phyloP scores from a whole-genome alignment of 495 filamentous ascomycete species.

The Hypoxylon cercidicola region DNA sequence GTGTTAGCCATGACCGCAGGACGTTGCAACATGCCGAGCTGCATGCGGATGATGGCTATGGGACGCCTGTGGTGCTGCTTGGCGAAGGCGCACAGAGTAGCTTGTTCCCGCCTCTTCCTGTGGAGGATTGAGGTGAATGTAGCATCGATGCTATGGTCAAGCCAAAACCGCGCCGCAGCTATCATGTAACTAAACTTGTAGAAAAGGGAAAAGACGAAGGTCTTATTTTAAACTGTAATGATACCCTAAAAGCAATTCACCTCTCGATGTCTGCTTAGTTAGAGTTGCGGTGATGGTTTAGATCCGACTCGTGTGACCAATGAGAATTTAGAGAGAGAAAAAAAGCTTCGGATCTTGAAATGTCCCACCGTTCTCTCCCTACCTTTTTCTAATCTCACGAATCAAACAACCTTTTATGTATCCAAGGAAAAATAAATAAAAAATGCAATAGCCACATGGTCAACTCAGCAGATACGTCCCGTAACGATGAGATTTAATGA shows the following conservation, averaged over 20 bases:
- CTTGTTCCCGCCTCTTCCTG: conserved; percentile 51
- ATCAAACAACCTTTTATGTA: background rate
- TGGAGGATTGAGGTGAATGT: conserved; percentile 45
- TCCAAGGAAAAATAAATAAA: background rate
- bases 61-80: conserved; percentile 54
- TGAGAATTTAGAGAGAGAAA: background rate
- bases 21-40: conserved; percentile 64
- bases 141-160: too few relatives aligned
- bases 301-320: conserved; percentile 8
- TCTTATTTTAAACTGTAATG: conserved; percentile 10
- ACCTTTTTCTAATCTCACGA: background rate
- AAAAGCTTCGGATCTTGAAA: background rate
- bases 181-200: background rate
- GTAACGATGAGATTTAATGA: conserved; percentile 56
- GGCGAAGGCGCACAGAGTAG: conserved; percentile 56
- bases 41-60: conserved; percentile 75
- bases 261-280: background rate
- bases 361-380: background rate
- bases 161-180: background rate
- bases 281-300: background rate
- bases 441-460: background rate
- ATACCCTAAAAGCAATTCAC: conserved; percentile 11
- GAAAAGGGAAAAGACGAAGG: background rate
- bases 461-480: background rate
- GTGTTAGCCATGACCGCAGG: conserved; percentile 70